phyloP scores from a whole-genome alignment of 2,329 filamentous ascomycete genomes.

The Monosporascus sp. region DNA sequence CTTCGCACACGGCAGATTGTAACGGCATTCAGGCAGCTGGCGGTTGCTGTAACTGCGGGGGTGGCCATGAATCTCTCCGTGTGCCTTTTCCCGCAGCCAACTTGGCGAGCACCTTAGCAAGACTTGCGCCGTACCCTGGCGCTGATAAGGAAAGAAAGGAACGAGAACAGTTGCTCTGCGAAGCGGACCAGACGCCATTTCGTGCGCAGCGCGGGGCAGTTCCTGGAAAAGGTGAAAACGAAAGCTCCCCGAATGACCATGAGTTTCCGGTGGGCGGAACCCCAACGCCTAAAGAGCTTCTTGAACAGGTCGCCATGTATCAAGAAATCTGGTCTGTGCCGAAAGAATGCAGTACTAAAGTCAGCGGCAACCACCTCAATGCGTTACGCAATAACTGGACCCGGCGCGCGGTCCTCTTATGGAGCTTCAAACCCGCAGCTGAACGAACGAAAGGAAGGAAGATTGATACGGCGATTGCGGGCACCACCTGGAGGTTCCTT shows the following conservation, averaged over 20 bases:
- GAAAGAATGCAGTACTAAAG: constrained; percentile 27
- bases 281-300: constrained; percentile 41
- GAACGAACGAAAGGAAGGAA: constrained; percentile 38
- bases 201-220: constrained; percentile 6
- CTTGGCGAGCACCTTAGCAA: constrained; percentile 55
- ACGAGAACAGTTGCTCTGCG: constrained; percentile 13
- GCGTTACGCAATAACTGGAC: constrained; percentile 36
- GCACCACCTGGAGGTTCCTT: constrained; percentile 58
- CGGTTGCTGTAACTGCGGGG: constrained; percentile 30
- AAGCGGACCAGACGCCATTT: constrained; percentile 13
- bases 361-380: constrained; percentile 7
- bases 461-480: constrained; percentile 43
- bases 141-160: constrained; percentile 23
- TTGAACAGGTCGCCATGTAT: constrained; percentile 60
- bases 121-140: constrained; percentile 45
- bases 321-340: constrained; percentile 58
- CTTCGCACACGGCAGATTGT: constrained; percentile 45
- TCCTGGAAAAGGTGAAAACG: background rate
- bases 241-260: constrained; percentile 1
- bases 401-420: constrained; percentile 56
- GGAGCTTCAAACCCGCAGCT: constrained; percentile 55
- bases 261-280: constrained; percentile 14
- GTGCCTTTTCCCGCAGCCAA: constrained; percentile 54
- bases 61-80: constrained; percentile 42
- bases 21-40: constrained; percentile 23